These are phyloP conservation scores for Terana coerulea DNA, from an alignment of 768 basidiomycete genomes.

Conservation along the genomic window DNA sequence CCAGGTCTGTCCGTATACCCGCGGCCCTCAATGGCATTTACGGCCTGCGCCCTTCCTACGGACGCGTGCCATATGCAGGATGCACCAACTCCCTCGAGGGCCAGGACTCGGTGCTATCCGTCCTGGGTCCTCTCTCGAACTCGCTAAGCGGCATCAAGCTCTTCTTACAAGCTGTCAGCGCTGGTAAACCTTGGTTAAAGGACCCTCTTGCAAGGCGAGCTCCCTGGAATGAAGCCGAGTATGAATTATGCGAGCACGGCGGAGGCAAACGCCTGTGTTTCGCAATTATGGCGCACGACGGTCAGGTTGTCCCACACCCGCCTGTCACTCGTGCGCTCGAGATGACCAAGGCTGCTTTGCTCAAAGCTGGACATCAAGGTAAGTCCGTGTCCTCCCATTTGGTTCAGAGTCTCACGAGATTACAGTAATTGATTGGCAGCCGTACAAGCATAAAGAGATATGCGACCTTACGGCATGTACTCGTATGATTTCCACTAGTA, in stretches of 20 bases:
- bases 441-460: constrained; percentile 49
- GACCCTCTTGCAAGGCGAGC: constrained; percentile 50
- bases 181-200: constrained; percentile 48
- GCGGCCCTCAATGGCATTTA: constrained; percentile 55
- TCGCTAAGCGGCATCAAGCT: constrained; percentile 47
- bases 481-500: background rate
- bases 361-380: constrained; percentile 66
- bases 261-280: constrained; percentile 42
- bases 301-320: constrained; percentile 52
- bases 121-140: constrained; percentile 54
- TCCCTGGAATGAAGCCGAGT: constrained; percentile 43
- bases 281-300: constrained; percentile 65
- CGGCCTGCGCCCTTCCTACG: constrained; percentile 52
- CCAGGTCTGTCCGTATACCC: constrained; percentile 54
- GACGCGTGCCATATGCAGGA: constrained; percentile 52
- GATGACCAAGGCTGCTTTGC: constrained; percentile 50
- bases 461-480: constrained; percentile 35
- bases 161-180: constrained; percentile 49
- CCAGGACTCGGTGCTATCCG: constrained; percentile 53
- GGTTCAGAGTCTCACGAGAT: background rate
- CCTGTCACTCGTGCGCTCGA: constrained; percentile 61
- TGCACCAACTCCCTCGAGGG: constrained; percentile 46
- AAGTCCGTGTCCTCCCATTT: constrained; percentile 13
- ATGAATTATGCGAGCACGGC: constrained; percentile 45
- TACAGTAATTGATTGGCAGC: constrained; percentile 69